Conservation (phyloP, 139 green algal genomes). For the Auxenochlorella protothecoides region DNA sequence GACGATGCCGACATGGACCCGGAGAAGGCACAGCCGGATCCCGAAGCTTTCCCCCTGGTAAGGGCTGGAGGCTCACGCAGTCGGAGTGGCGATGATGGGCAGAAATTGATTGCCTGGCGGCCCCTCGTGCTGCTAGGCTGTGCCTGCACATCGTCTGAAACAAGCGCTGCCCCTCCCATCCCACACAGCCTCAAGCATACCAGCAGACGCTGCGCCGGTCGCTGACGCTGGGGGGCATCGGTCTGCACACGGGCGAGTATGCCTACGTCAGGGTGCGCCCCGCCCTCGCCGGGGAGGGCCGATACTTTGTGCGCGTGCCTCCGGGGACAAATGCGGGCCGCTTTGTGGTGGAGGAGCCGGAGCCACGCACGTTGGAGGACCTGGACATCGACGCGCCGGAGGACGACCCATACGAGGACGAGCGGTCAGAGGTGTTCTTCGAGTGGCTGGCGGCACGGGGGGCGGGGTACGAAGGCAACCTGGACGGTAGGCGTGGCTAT, state of each 20-base stretch:
- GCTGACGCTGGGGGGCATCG: slow-evolving; percentile 61
- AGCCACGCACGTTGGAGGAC: neutral
- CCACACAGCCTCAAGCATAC: slow-evolving; percentile 34
- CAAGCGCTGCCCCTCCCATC: neutral
- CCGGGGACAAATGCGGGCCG: slow-evolving; percentile 20
- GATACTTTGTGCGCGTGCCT: slow-evolving; percentile 75
- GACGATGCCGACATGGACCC: no score
- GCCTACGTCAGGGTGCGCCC: slow-evolving; percentile 61
- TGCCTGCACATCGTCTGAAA: neutral
- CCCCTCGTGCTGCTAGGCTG: no score
- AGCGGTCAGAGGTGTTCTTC: slow-evolving; percentile 29
- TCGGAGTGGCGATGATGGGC: neutral
- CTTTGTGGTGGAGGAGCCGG: slow-evolving; percentile 13
- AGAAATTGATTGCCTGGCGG: neutral
- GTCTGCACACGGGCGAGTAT: slow-evolving; percentile 62
- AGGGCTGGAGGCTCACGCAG: no score
- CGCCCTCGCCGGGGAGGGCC: slow-evolving; percentile 61
- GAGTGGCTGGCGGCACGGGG: slow-evolving; percentile 23
- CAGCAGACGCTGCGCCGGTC: slow-evolving; percentile 70
- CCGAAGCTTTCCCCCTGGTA: no score
- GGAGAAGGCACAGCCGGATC: no score
- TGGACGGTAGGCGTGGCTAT: no score
- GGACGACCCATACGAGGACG: slow-evolving; percentile 12
- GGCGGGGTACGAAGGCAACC: no score
- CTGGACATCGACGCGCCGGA: neutral